These are phyloP conservation scores for Trichoderma sp. DNA, from an alignment of 2,329 filamentous ascomycete genomes.

Conservation along the genomic window DNA sequence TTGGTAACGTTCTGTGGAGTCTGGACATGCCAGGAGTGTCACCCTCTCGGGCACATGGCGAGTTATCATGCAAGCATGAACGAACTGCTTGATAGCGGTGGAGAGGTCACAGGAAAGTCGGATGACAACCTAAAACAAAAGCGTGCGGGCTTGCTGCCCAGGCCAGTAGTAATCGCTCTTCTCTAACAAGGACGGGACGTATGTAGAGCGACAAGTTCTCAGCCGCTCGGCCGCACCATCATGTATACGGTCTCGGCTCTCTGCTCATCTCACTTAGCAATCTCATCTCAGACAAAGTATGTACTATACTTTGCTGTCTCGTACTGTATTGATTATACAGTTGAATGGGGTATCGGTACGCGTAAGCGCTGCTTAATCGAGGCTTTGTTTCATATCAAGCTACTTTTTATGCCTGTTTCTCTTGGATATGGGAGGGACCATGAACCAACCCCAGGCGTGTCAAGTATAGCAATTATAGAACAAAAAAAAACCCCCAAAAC, in stretches of 20 bases:
- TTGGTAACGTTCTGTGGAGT: not conserved
- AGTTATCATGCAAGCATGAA: not conserved
- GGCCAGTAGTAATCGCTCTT: not conserved
- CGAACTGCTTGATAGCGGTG: conserved; percentile 11
- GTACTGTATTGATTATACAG: not conserved
- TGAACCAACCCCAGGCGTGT: not conserved
- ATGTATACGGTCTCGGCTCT: conserved; percentile 1
- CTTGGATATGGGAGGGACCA: not conserved
- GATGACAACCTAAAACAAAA: not conserved
- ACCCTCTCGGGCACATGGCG: not conserved
- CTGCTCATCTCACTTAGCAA: not conserved
- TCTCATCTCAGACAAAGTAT: not conserved
- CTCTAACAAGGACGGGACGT: not conserved
- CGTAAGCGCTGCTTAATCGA: not conserved
- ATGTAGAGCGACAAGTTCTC: not conserved
- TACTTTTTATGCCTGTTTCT: conserved; percentile 2
- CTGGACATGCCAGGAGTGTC: not conserved
- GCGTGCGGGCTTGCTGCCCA: not conserved
- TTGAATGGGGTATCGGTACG: not conserved
- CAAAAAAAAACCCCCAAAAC: not conserved
- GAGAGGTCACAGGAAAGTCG: not conserved
- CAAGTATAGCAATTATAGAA: conserved; percentile 1
- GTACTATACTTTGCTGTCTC: not conserved
- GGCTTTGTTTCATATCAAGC: conserved; percentile 3
- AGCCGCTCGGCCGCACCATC: not conserved